Evolutionary conservation across 192 early-diverging fungal species (phyloP).

Genomic region (Rhizoclosmatium sp.): DNA sequence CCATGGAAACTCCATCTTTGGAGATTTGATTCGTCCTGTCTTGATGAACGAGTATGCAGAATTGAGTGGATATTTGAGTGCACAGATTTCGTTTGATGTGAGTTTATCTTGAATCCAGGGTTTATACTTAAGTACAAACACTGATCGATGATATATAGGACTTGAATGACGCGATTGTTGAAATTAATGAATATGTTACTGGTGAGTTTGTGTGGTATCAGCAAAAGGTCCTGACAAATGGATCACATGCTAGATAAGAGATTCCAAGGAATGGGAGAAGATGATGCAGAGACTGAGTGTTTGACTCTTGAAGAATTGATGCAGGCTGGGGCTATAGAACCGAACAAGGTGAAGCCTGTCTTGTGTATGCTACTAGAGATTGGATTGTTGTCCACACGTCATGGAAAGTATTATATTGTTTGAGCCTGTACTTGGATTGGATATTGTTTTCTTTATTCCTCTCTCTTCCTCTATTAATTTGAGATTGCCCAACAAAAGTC

Average conservation of each 20-base stretch:
- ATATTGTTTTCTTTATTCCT: too few relatives aligned
- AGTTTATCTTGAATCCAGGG: not conserved
- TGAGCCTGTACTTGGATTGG: too few relatives aligned
- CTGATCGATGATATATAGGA: not conserved
- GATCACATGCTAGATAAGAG: slow-evolving; percentile 7
- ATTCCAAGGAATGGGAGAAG: slow-evolving; percentile 27
- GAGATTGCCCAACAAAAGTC: too few relatives aligned
- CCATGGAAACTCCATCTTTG: slow-evolving; percentile 27
- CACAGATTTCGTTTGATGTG: slow-evolving; percentile 28
- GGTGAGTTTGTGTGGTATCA: not conserved
- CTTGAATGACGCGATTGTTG: slow-evolving; percentile 11
- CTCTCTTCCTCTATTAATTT: too few relatives aligned
- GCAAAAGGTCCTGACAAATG: not conserved
- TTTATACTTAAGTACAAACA: not conserved
- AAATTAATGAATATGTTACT: slow-evolving; percentile 34
- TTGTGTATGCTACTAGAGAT: not conserved
- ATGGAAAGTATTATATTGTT: not conserved
- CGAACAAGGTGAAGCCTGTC: not conserved
- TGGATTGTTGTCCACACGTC: not conserved
- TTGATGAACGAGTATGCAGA: slow-evolving; percentile 2
- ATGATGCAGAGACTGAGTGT: slow-evolving; percentile 2
- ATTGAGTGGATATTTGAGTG: not conserved
- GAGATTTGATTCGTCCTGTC: slow-evolving; percentile 26
- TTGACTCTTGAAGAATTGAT: slow-evolving; percentile 8
- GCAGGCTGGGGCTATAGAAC: not conserved